phyloP scores from a whole-genome alignment of 139 green algal species.

The Axilococcus clingmanii region DNA sequence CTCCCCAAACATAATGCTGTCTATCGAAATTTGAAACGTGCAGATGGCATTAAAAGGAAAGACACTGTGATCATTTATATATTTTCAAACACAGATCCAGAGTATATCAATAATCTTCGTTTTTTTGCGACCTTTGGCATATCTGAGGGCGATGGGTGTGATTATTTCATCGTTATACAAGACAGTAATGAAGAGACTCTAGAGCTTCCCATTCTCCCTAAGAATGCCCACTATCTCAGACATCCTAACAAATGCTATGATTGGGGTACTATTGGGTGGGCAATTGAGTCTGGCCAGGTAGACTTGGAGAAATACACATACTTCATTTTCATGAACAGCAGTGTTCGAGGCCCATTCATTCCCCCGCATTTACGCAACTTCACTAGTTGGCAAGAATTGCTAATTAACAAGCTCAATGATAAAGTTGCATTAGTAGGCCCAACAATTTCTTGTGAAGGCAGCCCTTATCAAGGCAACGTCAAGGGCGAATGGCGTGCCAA shows the following conservation, averaged over 20 bases:
- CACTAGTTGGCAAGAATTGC: constrained; percentile 24
- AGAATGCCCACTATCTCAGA: constrained; percentile 49
- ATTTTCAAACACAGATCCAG: constrained; percentile 54
- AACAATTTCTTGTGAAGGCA: constrained; percentile 35
- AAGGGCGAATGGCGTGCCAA: too few relatives aligned
- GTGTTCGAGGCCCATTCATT: constrained; percentile 36
- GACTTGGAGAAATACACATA: constrained; percentile 20
- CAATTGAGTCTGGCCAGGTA: constrained; percentile 33
- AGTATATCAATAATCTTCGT: constrained; percentile 57
- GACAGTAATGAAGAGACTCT: too few relatives aligned
- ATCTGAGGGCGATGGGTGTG: constrained; percentile 28
- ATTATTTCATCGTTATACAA: constrained; percentile 66
- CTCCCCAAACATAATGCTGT: too few relatives aligned
- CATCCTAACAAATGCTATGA: constrained; percentile 72
- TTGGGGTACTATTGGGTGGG: constrained; percentile 65
- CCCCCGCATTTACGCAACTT: constrained; percentile 22
- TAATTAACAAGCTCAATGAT: constrained; percentile 20
- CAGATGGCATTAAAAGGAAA: too few relatives aligned
- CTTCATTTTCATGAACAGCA: constrained; percentile 38
- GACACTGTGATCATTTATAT: constrained; percentile 66
- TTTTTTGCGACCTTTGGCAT: constrained; percentile 60
- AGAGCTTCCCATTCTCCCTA: constrained; percentile 38
- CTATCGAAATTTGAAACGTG: too few relatives aligned
- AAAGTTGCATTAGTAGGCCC: constrained; percentile 38
- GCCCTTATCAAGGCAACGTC: constrained; percentile 6